phyloP scores from a whole-genome alignment of 1,284 basidiomycete genomes.

The Puccinia sorghi region DNA sequence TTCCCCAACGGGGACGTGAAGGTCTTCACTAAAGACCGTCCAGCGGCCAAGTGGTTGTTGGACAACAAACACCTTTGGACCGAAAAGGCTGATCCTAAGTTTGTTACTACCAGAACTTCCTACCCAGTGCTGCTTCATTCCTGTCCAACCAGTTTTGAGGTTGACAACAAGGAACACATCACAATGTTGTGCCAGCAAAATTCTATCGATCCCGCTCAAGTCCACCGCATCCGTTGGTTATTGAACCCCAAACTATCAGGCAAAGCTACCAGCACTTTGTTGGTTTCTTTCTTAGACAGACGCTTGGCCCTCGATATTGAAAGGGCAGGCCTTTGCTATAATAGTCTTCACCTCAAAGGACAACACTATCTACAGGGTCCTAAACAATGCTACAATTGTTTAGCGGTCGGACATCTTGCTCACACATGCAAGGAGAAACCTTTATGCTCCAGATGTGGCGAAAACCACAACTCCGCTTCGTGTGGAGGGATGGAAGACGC shows the following conservation, averaged over 20 bases:
- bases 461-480: neutral
- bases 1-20: neutral
- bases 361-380: neutral
- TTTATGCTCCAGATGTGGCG: neutral
- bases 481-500: neutral
- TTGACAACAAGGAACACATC: slow-evolving; percentile 1
- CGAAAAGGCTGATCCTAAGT: neutral
- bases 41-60: slow-evolving; percentile 4
- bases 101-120: neutral
- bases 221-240: neutral
- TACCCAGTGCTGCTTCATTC: slow-evolving; percentile 9
- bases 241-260: neutral
- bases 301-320: neutral
- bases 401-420: neutral
- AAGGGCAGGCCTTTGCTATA: neutral
- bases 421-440: neutral
- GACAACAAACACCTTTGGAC: slow-evolving; percentile 8
- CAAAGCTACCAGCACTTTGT: neutral
- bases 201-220: neutral
- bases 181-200: neutral
- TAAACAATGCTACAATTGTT: slow-evolving; percentile 13
- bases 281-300: neutral
- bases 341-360: neutral
- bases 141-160: neutral
- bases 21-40: neutral